These are phyloP conservation scores for Pleurotus eryngii DNA, from an alignment of 768 basidiomycete genomes.

Conservation along the genomic window DNA sequence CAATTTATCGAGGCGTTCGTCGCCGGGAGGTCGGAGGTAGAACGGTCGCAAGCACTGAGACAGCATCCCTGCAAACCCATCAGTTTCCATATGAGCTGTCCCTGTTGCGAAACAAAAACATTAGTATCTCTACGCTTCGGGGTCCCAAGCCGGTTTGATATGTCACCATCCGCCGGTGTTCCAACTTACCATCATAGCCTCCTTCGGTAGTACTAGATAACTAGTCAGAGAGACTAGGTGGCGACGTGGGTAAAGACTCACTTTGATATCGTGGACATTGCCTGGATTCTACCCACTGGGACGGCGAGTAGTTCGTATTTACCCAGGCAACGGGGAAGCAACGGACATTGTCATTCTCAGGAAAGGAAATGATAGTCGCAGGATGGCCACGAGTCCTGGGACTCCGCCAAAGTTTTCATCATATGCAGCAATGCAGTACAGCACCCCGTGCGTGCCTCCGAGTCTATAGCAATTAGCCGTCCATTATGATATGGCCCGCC, in stretches of 20 bases:
- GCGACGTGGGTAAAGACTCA: neutral
- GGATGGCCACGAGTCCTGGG: no score
- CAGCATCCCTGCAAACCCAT: neutral
- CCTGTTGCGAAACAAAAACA: neutral
- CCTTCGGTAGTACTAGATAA: neutral
- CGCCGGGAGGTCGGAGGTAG: conserved; percentile 1
- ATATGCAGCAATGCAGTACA: no score
- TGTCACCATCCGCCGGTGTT: neutral
- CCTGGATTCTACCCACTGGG: no score
- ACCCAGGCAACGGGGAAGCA: no score
- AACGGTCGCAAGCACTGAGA: neutral
- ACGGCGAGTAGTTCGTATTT: no score
- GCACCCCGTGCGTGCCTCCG: no score
- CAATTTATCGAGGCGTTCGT: neutral
- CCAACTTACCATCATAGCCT: neutral
- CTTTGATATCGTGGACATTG: neutral
- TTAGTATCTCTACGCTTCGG: neutral
- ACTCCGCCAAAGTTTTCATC: no score
- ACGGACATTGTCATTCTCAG: no score
- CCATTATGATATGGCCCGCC: no score
- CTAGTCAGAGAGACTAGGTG: neutral
- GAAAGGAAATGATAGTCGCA: no score
- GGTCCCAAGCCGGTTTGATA: neutral
- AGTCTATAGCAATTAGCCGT: no score
- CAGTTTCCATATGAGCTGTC: conserved; percentile 1